Percentiles rank a stretch among this genome's conserved stretches.
phyloP scores from a whole-genome alignment of 1,284 basidiomycete species.

The Pseudozyma tsukubaensis region DNA sequence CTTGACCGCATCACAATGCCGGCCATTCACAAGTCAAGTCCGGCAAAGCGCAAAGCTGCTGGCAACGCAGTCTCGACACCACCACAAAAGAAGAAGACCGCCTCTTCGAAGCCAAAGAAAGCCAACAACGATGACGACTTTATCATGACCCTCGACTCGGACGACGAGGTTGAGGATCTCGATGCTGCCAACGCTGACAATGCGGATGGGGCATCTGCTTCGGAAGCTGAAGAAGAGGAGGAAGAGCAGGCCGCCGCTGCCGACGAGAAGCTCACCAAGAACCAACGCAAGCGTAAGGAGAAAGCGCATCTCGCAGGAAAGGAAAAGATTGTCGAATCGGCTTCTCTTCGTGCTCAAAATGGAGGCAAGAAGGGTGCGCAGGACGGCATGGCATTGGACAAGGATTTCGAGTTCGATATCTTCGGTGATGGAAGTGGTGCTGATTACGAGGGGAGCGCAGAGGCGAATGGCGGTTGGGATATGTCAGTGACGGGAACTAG shows the following conservation, averaged over 20 bases:
- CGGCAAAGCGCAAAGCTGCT: conserved; percentile 38
- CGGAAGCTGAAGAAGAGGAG: conserved; percentile 24
- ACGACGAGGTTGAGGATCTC: conserved; percentile 55
- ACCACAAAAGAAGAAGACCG: conserved; percentile 23
- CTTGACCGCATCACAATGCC: conserved; percentile 17
- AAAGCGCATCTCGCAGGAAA: conserved; percentile 58
- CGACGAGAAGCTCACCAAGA: conserved; percentile 34
- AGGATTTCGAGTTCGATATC: conserved; percentile 64
- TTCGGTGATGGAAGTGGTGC: conserved; percentile 45
- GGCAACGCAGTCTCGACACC: conserved; percentile 12
- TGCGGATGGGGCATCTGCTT: not conserved
- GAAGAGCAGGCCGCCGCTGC: conserved; percentile 15
- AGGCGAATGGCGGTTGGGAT: conserved; percentile 51
- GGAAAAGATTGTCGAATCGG: conserved; percentile 61
- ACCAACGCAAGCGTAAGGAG: conserved; percentile 43
- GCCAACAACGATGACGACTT: conserved; percentile 54
- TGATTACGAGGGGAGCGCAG: conserved; percentile 15
- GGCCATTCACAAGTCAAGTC: conserved; percentile 14
- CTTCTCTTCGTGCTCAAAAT: not conserved
- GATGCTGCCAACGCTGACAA: conserved; percentile 18
- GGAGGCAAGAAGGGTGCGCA: conserved; percentile 11
- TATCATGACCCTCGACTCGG: conserved; percentile 67
- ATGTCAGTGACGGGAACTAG: conserved; percentile 55
- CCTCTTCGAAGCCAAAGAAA: conserved; percentile 1
- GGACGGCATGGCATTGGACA: conserved; percentile 51